Evolutionary conservation across 2,329 filamentous ascomycete species (phyloP).

Genomic region (Byssochlamys sp.): DNA sequence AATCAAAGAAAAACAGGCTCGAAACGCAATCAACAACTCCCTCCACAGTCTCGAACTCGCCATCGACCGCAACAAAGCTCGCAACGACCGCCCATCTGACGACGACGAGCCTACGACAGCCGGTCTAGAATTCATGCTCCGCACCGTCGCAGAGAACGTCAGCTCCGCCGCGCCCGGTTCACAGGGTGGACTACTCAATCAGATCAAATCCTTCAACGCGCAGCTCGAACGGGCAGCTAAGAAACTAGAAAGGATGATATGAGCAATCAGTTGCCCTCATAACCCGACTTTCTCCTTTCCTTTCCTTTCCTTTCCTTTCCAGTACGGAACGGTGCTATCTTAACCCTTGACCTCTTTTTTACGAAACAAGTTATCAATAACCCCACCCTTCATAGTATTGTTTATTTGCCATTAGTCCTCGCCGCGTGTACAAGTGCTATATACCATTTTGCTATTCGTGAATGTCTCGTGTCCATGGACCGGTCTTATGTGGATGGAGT

Average conservation of each 20-base stretch:
- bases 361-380: no score
- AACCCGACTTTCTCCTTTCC: no score
- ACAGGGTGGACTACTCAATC: conserved; percentile 32
- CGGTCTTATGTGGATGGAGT: no score
- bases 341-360: no score
- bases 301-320: no score
- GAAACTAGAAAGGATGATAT: conserved; percentile 1
- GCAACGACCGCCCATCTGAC: conserved; percentile 1
- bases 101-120: conserved; percentile 15
- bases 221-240: conserved; percentile 29
- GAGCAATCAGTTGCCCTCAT: not conserved
- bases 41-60: conserved; percentile 34
- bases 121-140: conserved; percentile 35
- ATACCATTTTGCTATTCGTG: no score
- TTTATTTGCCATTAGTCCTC: not conserved
- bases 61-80: conserved; percentile 28
- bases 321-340: no score
- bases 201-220: conserved; percentile 34
- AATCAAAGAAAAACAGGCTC: conserved; percentile 18
- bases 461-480: no score
- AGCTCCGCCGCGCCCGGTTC: conserved; percentile 29
- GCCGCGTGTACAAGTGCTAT: no score
- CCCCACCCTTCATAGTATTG: no score
- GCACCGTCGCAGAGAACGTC: conserved; percentile 31
- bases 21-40: conserved; percentile 33